phyloP scores from a whole-genome alignment of 2,329 filamentous ascomycete genomes.

The Cladosporium sp. region DNA sequence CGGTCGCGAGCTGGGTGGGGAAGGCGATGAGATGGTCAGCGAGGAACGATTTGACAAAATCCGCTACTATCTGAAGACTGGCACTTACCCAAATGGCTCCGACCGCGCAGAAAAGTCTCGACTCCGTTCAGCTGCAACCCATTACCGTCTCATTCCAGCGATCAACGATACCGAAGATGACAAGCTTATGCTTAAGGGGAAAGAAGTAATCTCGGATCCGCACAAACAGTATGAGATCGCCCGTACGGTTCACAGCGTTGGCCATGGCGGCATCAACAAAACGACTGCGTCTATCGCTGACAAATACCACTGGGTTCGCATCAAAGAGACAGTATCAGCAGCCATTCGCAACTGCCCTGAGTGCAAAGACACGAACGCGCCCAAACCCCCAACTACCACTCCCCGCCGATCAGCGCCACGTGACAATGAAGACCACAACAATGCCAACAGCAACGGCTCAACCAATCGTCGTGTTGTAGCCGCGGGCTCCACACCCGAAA shows the following conservation, averaged over 20 bases:
- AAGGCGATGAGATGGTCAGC: slow-evolving; percentile 77
- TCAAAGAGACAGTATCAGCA: slow-evolving; percentile 94
- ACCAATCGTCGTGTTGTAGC: slow-evolving; percentile 7
- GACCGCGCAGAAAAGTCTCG: slow-evolving; percentile 94
- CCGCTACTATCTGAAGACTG: slow-evolving; percentile 91
- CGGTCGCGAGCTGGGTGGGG: slow-evolving; percentile 57
- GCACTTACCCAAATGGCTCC: slow-evolving; percentile 86
- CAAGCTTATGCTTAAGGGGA: slow-evolving; percentile 93
- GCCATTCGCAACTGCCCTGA: slow-evolving; percentile 88
- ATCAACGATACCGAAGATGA: slow-evolving; percentile 52
- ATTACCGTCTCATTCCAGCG: slow-evolving; percentile 72
- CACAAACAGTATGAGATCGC: slow-evolving; percentile 88
- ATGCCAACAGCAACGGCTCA: slow-evolving; percentile 4
- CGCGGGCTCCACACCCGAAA: slow-evolving; percentile 5
- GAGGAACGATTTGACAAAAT: slow-evolving; percentile 99
- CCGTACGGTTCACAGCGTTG: slow-evolving; percentile 64
- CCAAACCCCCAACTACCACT: slow-evolving; percentile 15
- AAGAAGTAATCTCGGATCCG: slow-evolving; percentile 91
- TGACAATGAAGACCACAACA: slow-evolving; percentile 1
- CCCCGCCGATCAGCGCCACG: slow-evolving; percentile 4
- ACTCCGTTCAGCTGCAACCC: slow-evolving; percentile 85
- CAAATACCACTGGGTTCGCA: slow-evolving; percentile 93
- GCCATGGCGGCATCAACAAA: slow-evolving; percentile 95
- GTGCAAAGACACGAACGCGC: slow-evolving; percentile 72
- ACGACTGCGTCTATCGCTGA: slow-evolving; percentile 92